Base-by-base conservation (phyloP, 129 eudicot genomes). In the Arctium lappa region DNA sequence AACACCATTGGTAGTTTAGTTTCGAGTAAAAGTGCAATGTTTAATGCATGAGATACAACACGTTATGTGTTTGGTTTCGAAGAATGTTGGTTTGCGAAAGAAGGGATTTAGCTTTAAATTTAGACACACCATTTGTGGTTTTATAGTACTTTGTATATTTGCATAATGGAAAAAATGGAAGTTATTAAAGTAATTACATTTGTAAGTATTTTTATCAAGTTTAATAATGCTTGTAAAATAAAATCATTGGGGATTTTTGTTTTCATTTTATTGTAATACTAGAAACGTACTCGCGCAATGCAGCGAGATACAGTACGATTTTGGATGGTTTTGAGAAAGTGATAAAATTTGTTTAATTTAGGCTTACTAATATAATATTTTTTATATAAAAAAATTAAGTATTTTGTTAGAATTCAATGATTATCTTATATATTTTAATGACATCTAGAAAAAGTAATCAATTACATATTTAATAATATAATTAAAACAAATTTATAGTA, bases 1-100 rank as follows among this genome's bases (percentile, higher is more conserved):
- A 86, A 36, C 85, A 85, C 16, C 88, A 85, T 42, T 90, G 94
- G 97, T 83, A 85, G 82, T 75, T 84, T 15, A 39, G 39, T 53
- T 37, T 74, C 30, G 36, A 8, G 73, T 1, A 38, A 33, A 36
- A 37, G 63, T 74, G 33, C 50, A 71, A 34, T 29, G 10, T 27
- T 73, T 73, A 36, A 53, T 36, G 18, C 39, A 16, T 32, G 56
- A 36, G 32, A 29, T 39, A 73, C 34, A 66, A 66, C 8, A 10
- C 16, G 29, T 71, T 29, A 15, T 60, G 29, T 31, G 11, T 29
- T 31, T 40, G 66, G 29, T 18, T 69, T 42, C 5, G 13, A 11
- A 39, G 12, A 39, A 10, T 2, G 11, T 37, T n/a, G 15, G 3
- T 12, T 44, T 7, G 33, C 16, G 4, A 42, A 39, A 34, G 31